These are phyloP conservation scores for Lentinula novae-zelandiae DNA, from an alignment of 1,284 basidiomycete species.

Conservation along the genomic window DNA sequence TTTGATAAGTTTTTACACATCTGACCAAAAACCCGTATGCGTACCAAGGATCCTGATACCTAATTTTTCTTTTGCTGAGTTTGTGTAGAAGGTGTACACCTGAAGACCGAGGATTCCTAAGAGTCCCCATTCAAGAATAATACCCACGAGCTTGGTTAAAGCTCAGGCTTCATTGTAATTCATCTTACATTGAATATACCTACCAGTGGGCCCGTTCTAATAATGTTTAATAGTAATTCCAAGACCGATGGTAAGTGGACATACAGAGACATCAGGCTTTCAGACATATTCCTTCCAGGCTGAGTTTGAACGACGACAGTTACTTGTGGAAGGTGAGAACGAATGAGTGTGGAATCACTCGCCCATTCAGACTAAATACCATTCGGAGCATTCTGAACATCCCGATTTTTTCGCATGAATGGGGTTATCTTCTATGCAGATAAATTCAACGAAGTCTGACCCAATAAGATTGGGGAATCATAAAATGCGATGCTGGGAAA, in stretches of 20 bases:
- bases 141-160: background rate
- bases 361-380: background rate
- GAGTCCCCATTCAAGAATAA: constrained; percentile 4
- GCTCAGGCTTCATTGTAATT: background rate
- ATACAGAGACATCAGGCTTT: background rate
- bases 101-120: constrained; percentile 1
- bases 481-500: background rate
- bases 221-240: background rate
- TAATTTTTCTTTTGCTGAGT: background rate
- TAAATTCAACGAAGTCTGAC: background rate
- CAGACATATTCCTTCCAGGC: background rate
- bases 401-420: background rate
- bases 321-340: background rate
- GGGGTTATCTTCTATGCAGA: background rate
- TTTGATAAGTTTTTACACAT: background rate
- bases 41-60: constrained; percentile 4
- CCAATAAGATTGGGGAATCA: background rate
- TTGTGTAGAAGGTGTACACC: background rate
- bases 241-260: background rate
- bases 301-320: background rate
- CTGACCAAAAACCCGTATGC: background rate
- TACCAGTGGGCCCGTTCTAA: constrained; percentile 1
- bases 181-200: background rate
- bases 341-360: background rate
- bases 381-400: background rate